Evolutionary conservation across 2,329 filamentous ascomycete genomes (phyloP), one percentile per base, ranked within the genome.

Genomic region (Colletotrichum eremochloae): DNA sequence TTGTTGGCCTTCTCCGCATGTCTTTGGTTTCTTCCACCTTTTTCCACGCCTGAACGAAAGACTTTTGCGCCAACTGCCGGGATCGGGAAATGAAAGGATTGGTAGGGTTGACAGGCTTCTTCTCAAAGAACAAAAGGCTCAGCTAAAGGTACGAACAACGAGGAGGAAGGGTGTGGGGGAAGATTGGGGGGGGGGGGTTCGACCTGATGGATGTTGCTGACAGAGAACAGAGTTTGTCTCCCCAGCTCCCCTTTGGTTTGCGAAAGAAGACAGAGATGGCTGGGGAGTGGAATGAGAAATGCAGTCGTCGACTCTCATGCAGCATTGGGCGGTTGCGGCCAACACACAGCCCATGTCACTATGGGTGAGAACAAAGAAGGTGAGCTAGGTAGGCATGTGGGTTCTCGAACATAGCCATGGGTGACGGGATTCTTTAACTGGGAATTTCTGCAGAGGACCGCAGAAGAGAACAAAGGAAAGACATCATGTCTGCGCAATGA

Each of bases 281-380:
- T 31, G 58, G 58, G 36, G 61, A 63, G 61, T 63, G 61, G 29
- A 11, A 40, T 53, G 61, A 31, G 61, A 42, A 46, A 72, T 69
- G 69, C 61, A 55, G 69, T 69, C 60, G 53, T 72, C 60, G 64
- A 64, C 66, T 60, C 53, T 63, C 48, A 63, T 40, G 57, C 56
- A 63, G 71, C 67, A 73, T 71, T 67, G 56, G 52, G 71, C 71
- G 71, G 67, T 73, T 73, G 71, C 71, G 71, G 71, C 57, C 71
- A 62, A 69, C 44, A 60, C 46, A 53, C 67, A 62, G 67, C 50
- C 67, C 67, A 73, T 67, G 67, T 55, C 52, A 44, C 62, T 29
- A 67, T 58, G 67, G 44, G 63, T 56, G 71, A 71, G 71, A 71
- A 73, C 71, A 73, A 73, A 73, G 71, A 31, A 67, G 58, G 48